Base-by-base conservation (phyloP, 331 rosid species). In the Pyracantha coccinea region DNA sequence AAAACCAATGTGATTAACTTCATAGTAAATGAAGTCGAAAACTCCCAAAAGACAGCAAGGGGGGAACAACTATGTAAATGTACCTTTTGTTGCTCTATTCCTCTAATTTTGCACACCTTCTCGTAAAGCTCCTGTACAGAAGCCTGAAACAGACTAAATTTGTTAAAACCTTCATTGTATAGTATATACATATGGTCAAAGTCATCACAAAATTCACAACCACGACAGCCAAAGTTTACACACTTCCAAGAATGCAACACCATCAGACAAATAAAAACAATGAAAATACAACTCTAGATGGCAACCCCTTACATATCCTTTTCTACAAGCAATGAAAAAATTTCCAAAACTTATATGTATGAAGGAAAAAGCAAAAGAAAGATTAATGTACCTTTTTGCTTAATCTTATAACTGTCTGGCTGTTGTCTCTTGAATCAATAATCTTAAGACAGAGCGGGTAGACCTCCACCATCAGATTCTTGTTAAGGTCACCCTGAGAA, bases 391-490 rank as follows among this genome's bases (percentile, higher is more conserved):
- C 99, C 98, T 89, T 92, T 83, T 86, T 92, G 93, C 99, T 95
- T 81, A 92, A 83, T 77, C 82, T 83, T 65, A 92, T 82, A 72
- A 79, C 71, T 72, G 91, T 79, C 73, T 79, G 70, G 67, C 91
- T 84, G 55, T 79, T 71, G 75, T 95, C 97, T 85, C 93, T 84
- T 33, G 94, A 72, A 84, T 95, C 99, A 29, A 85, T 84, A 89
- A 95, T 79, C 82, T 85, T 90, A 33, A 95, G 89, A 84, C 88
- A 70, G 71, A 95, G 87, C 0, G 85, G 97, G 73, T 92, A 92
- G 76, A 95, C 98, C 85, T 95, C 99, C 87, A 95, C 93, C 77
- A 59, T 81, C 81, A 86, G 88, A 59, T 84, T 92, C 78, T 81
- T 88, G 75, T 69, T 76, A 76, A 16, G 71, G 75, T 71, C 80